Base-by-base conservation (phyloP, 768 basidiomycete species). In the Tulasnella sp. region DNA sequence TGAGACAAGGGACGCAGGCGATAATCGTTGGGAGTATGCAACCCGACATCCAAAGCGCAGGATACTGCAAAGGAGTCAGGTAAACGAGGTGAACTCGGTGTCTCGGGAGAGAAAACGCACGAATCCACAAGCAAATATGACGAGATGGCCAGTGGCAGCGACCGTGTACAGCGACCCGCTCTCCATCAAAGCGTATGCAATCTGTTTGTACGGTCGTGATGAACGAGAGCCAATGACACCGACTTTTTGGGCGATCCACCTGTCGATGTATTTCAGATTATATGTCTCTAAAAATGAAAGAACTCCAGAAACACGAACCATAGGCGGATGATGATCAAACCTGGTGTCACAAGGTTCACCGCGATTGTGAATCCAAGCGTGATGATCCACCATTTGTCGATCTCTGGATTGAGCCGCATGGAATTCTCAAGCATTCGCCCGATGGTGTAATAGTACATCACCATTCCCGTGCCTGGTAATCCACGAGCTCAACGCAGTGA, bases 311-410 rank as follows among this genome's bases (percentile, higher is more conserved):
- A 29, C 23, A 57, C 76, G n/a, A 16, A 77, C 76, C 76, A 77
- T 0, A 77, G 35, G 5, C 76, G 76, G 69, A 57, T 67, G 32
- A 77, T 51, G 67, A 77, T 77, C 29, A 77, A 37, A 5, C 67
- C 76, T 10, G 76, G 76, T 39, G 69, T 67, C 10, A 77, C 23
- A 42, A 77, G 6, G 40, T 77, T 77, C 26, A 77, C 40, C 37
- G 76, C 76, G 18, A 77, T 67, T n/a, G 70, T 77, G 67, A 77
- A 70, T 35, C 76, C 76, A 26, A 70, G 61, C 1, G 76, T 77
- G 48, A 71, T 71, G 57, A 70, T 69, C 76, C 76, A 77, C 76
- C 76, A 77, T 35, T 46, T 67, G 42, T 77, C 76, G 51, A 77
- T 71, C 13, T n/a, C 70, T 29, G 76, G 61, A 67, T 9, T 73